Evolutionary conservation across 148 eudicot genomes (phyloP), one percentile per base, ranked within the genome.

Genomic region (Cornus florida): DNA sequence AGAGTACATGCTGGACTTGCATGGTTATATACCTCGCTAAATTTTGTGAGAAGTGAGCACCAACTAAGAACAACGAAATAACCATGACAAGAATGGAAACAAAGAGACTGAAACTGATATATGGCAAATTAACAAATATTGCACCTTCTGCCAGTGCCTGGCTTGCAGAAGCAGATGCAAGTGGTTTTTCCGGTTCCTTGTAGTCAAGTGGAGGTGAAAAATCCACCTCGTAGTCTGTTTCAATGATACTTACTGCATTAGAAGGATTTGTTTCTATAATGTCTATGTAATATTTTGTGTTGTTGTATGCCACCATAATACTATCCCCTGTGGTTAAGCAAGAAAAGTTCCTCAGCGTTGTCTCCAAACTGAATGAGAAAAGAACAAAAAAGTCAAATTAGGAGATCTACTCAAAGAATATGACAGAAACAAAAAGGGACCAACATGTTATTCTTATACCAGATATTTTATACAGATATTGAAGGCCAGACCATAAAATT

Each of bases 151-250:
- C 89, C 28, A 80, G 80, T 71, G 86, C 80, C 83, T 89, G 93
- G 88, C 89, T 82, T 78, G 86, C 73, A 56, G 86, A 56, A 77
- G 70, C 81, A 74, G 94, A 74, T 4, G 78, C 72, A 10, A 77
- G 84, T 72, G 91, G 94, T 79, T 50, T 93, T 82, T 93, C 97
- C 67, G 97, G 99, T 84, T 96, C 99, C 76, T 92, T 91, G 77
- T 93, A 96, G 88, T 93, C 98, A 82, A 96, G 97, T 43, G 99
- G 99, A 81, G 99, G 94, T 69, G 94, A 94, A 83, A 93, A 90
- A 79, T 96, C 99, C 75, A 96, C 99, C 82, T 96, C 99, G 83
- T 93, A 93, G 81, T 91, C 95, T 6, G 93, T 93, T 83, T 93
- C 97, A 68, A 93, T 93, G 46, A 93, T 93, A 81, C 86, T 91